Percentiles rank a stretch among this genome's conserved stretches.
Conservation (phyloP, 441 rosid species). For the Pelargonium fulgidum region DNA sequence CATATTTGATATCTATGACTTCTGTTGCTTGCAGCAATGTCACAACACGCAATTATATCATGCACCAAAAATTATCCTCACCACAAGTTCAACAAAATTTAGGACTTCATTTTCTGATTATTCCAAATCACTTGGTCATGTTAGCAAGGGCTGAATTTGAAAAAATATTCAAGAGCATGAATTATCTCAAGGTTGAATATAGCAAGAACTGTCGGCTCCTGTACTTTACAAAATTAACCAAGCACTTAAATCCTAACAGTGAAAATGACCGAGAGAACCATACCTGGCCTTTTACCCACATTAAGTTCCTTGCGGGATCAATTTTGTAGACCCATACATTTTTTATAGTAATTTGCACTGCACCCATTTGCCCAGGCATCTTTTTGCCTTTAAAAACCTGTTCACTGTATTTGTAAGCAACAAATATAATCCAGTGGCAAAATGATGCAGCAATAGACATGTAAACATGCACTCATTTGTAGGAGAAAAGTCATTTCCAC, state of each 20-base stretch:
- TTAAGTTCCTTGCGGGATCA: conserved; percentile 79
- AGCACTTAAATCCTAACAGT: background rate
- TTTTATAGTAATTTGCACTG: conserved; percentile 69
- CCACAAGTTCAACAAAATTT: no score
- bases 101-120: no score
- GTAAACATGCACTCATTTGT: background rate
- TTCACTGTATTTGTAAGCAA: conserved; percentile 18
- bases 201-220: background rate
- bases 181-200: background rate
- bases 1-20: no score
- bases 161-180: background rate
- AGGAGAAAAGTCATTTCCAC: background rate
- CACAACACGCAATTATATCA: no score
- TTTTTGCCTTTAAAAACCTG: conserved; percentile 88
- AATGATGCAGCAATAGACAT: background rate
- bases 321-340: conserved; percentile 88
- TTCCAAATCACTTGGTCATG: no score
- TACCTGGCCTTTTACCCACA: conserved; percentile 97
- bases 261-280: conserved; percentile 20
- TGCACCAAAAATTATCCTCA: no score
- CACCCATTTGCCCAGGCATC: conserved; percentile 99
- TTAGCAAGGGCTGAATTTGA: background rate
- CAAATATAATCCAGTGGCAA: conserved; percentile 2
- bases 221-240: background rate
- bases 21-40: no score